Evolutionary conservation across 768 basidiomycete genomes (phyloP).

Genomic region (Favolaschia claudopus): DNA sequence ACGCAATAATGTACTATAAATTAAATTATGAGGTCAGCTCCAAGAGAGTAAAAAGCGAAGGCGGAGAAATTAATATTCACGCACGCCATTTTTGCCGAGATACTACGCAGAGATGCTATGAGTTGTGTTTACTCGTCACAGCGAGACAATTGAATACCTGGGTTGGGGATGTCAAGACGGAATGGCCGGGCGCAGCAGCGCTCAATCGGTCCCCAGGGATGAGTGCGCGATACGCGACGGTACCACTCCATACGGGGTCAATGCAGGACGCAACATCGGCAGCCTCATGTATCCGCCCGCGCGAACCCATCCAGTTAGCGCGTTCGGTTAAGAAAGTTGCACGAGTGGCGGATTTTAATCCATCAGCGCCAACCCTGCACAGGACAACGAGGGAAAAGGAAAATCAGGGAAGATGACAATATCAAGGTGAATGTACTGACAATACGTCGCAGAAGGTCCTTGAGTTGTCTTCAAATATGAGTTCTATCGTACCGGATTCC

Average conservation of each 20-base stretch:
- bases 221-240: conserved; percentile 64
- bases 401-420: neutral
- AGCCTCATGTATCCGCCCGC: conserved; percentile 47
- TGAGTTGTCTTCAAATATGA: conserved; percentile 70
- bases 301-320: conserved; percentile 41
- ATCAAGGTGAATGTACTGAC: neutral
- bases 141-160: conserved; percentile 45
- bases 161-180: conserved; percentile 52
- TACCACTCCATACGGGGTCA: conserved; percentile 67
- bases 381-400: conserved; percentile 27
- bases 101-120: conserved; percentile 48
- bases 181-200: conserved; percentile 54
- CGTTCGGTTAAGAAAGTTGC: conserved; percentile 47
- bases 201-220: conserved; percentile 59
- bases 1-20: conserved; percentile 64
- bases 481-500: conserved; percentile 47
- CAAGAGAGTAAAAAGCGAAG: neutral
- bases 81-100: conserved; percentile 57
- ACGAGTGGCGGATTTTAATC: conserved; percentile 33
- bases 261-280: conserved; percentile 49
- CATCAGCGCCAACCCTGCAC: conserved; percentile 35
- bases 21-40: neutral
- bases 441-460: conserved; percentile 68
- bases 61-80: conserved; percentile 27
- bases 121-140: neutral